These are phyloP conservation scores for Soucietia sequanensis DNA, from an alignment of 805 yeast genomes.

Conservation along the genomic window DNA sequence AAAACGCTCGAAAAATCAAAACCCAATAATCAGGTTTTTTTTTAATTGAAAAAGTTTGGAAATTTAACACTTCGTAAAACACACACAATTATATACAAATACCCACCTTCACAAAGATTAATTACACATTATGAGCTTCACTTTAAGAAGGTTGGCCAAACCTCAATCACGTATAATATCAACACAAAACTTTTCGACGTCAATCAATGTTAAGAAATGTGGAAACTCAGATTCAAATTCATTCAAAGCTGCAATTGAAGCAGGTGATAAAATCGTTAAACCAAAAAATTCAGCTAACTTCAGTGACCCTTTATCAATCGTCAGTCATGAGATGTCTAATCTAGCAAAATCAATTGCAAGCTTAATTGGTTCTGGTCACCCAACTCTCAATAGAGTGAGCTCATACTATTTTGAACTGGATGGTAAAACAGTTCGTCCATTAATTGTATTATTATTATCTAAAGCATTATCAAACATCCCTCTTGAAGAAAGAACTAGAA, in stretches of 20 bases:
- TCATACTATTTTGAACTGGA: constrained; percentile 94
- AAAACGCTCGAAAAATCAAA: too few relatives aligned
- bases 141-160: too few relatives aligned
- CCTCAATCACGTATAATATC: too few relatives aligned
- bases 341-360: constrained; percentile 84
- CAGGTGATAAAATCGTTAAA: constrained; percentile 74
- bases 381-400: constrained; percentile 88
- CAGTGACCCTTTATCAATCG: constrained; percentile 86
- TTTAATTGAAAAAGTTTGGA: too few relatives aligned
- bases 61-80: too few relatives aligned
- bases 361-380: constrained; percentile 90
- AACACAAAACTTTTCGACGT: too few relatives aligned
- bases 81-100: too few relatives aligned
- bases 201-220: background rate
- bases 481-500: constrained; percentile 58
- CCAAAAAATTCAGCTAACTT: constrained; percentile 48
- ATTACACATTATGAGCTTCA: too few relatives aligned
- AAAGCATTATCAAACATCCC: constrained; percentile 82
- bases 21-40: too few relatives aligned
- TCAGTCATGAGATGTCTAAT: constrained; percentile 88
- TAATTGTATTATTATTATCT: constrained; percentile 78
- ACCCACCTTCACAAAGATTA: too few relatives aligned
- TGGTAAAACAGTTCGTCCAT: constrained; percentile 93
- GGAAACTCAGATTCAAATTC: constrained; percentile 12
- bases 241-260: constrained; percentile 57